Evolutionary conservation across 441 rosid species (phyloP), one percentile per base, ranked within the genome.

Genomic region (Adansonia rubrostipa): DNA sequence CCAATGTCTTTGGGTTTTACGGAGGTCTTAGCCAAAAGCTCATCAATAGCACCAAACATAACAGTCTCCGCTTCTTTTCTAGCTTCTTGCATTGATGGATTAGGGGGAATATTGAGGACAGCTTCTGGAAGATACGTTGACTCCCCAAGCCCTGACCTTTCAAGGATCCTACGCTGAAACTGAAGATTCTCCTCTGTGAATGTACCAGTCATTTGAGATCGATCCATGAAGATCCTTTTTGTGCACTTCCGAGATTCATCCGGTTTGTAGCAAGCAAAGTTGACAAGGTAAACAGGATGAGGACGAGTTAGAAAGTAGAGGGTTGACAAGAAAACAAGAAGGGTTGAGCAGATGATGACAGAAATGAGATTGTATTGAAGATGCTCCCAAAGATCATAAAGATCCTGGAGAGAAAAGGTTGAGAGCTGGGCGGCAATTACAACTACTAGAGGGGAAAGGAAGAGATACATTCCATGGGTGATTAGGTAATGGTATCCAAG

Each of bases 131-230:
- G 86, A 71, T 86, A 85, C 63, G 89, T 88, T 6, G 82, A 69
- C n/a, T 86, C 88, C 51, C 89, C 91, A 4, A 88, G 87, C 24
- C 91, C 91, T 0, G 91, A 88, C 57, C 91, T 86, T 73, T 85
- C 87, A 0, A 88, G 83, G 70, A 88, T 86, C 87, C 82, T 88
- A 5, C 77, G 78, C 78, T 88, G 89, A 77, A 88, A 88, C 70
- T 81, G 81, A 3, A 88, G 86, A 77, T 81, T 88, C 66, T 86
- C 89, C 69, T 85, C 88, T 5, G 87, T 82, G 76, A 86, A 88
- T 6, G 84, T 71, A 2, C 89, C 91, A 11, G 85, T 19, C 63
- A 84, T 71, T 20, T 66, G 40, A 13, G 87, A 85, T 28, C 80
- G 83, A 28, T 84, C 86, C 87, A 86, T 82, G 62, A 88, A 88